These are phyloP conservation scores for Cladorrhinum sp. DNA, from an alignment of 2,329 filamentous ascomycete genomes.

Conservation along the genomic window DNA sequence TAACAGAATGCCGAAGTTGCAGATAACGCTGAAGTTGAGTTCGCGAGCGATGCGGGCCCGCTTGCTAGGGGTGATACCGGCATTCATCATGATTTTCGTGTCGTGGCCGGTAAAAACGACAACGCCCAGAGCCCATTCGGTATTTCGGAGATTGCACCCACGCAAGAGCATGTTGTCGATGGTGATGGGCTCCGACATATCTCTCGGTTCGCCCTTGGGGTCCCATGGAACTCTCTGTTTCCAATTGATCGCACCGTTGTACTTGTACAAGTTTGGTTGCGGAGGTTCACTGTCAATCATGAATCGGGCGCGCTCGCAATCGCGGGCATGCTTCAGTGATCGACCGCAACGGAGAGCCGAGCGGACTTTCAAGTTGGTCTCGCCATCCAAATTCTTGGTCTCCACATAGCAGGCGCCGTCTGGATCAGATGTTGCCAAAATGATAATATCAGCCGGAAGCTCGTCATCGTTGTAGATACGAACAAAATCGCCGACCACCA, in stretches of 20 bases:
- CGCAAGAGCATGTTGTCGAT: constrained; percentile 95
- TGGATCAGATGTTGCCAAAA: constrained; percentile 87
- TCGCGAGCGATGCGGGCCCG: constrained; percentile 86
- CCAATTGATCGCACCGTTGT: constrained; percentile 88
- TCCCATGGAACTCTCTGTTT: constrained; percentile 66
- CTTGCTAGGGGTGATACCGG: constrained; percentile 92
- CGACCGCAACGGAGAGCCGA: constrained; percentile 85
- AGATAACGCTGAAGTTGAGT: constrained; percentile 95
- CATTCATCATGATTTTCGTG: constrained; percentile 99
- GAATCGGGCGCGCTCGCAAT: constrained; percentile 89
- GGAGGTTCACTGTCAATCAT: constrained; percentile 84
- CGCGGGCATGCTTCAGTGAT: constrained; percentile 78
- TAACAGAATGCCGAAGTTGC: constrained; percentile 90
- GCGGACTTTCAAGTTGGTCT: constrained; percentile 95
- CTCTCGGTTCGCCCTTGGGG: constrained; percentile 58
- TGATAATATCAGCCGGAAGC: constrained; percentile 87
- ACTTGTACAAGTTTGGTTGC: constrained; percentile 92
- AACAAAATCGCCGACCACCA: constrained; percentile 94
- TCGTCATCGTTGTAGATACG: constrained; percentile 96
- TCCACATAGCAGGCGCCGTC: constrained; percentile 97
- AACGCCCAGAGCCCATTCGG: constrained; percentile 90
- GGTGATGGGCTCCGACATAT: constrained; percentile 87
- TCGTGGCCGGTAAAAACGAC: constrained; percentile 94
- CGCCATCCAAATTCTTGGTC: constrained; percentile 96
- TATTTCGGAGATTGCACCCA: constrained; percentile 91